These are phyloP conservation scores for Ceratobasidium papillatum DNA, from an alignment of 1,284 basidiomycete species.

Conservation along the genomic window DNA sequence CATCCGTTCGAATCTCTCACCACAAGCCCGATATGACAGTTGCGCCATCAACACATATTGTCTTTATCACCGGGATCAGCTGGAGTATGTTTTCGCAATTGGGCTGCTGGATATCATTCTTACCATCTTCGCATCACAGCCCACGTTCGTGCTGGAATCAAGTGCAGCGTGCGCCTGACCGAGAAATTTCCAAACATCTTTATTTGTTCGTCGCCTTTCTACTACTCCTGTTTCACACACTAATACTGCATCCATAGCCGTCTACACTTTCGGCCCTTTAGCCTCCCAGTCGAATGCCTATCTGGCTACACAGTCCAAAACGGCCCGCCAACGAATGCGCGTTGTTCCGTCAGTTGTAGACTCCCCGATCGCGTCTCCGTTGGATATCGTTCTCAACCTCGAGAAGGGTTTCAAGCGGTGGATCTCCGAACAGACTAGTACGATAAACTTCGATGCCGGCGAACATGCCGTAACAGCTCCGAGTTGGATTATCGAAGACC, in stretches of 20 bases:
- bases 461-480: not conserved
- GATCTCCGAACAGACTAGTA: not conserved
- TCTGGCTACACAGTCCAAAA: not conserved
- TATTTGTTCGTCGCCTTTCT: constrained; percentile 4
- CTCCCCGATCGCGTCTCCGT: not conserved
- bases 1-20: not conserved
- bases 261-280: not conserved
- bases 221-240: no score
- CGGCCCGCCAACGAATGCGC: not conserved
- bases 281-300: not conserved
- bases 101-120: not conserved
- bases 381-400: not conserved
- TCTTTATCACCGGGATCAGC: not conserved
- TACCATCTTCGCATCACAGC: not conserved
- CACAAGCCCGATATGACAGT: not conserved
- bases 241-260: not conserved
- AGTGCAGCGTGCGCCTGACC: not conserved
- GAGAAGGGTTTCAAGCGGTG: constrained; percentile 9
- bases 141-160: constrained; percentile 12
- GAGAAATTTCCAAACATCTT: constrained; percentile 13
- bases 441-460: not conserved
- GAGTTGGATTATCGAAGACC: constrained; percentile 25
- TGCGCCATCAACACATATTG: constrained; percentile 1
- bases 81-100: not conserved
- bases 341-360: not conserved